Conservation (phyloP, 495 filamentous ascomycete genomes). For the Pseudotulostoma volvatum region DNA sequence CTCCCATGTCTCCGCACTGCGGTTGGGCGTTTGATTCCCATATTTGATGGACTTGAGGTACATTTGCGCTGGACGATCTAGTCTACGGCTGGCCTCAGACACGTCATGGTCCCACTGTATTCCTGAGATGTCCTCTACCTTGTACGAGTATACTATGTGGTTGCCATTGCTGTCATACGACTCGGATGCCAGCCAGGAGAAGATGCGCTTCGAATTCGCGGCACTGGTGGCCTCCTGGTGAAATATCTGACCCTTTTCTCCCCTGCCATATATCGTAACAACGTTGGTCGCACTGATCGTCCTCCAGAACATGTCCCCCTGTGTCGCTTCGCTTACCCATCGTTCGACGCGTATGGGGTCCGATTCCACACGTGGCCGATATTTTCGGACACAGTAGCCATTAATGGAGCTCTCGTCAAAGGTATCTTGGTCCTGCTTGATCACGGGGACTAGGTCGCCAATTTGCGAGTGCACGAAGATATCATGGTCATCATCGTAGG, state of each 20-base stretch:
- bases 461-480: conserved; percentile 9
- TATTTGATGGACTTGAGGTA: conserved; percentile 13
- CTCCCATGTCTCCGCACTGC: background rate
- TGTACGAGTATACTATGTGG: conserved; percentile 5
- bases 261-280: conserved; percentile 5
- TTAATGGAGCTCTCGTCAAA: background rate
- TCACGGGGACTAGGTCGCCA: conserved; percentile 14
- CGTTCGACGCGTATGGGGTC: conserved; percentile 11
- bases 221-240: conserved; percentile 1
- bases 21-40: background rate
- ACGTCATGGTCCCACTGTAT: too few species aligned
- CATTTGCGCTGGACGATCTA: conserved; percentile 2
- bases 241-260: conserved; percentile 1
- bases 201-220: conserved; percentile 2
- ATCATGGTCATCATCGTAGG: conserved; percentile 15
- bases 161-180: conserved; percentile 10
- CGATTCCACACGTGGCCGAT: conserved; percentile 8
- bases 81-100: too few species aligned
- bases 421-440: too few species aligned
- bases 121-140: conserved; percentile 13
- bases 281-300: conserved; percentile 6
- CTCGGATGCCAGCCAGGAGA: conserved; percentile 7
- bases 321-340: too few species aligned
- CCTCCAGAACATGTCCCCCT: conserved; percentile 8
- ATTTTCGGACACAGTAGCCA: conserved; percentile 5